phyloP scores from a whole-genome alignment of 495 filamentous ascomycete species.

The Penicillium paradoxum region DNA sequence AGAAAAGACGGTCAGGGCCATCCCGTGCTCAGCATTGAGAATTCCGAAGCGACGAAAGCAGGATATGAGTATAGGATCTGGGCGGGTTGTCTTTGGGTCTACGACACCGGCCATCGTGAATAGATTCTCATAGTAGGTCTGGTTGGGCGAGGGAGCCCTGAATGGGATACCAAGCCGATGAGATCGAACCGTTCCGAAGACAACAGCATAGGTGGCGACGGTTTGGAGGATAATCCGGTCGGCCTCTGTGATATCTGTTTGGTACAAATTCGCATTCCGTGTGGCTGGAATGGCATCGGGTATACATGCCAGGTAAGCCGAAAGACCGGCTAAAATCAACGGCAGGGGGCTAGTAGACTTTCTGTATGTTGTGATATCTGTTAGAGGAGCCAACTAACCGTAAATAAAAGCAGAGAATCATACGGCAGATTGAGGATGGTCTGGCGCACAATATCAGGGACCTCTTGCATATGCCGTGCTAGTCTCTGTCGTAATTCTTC shows the following conservation, averaged over 20 bases:
- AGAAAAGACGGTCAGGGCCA: conserved; percentile 31
- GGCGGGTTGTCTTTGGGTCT: conserved; percentile 8
- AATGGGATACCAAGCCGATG: conserved; percentile 25
- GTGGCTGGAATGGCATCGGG: conserved; percentile 24
- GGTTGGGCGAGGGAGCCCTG: conserved; percentile 13
- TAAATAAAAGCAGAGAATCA: neutral
- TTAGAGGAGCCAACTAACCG: neutral
- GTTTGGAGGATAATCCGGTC: conserved; percentile 28
- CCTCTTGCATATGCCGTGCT: conserved; percentile 22
- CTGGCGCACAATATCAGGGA: conserved; percentile 24
- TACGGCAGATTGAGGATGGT: conserved; percentile 30
- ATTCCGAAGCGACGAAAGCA: conserved; percentile 33
- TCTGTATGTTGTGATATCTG: conserved; percentile 1
- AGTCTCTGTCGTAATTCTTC: conserved; percentile 20
- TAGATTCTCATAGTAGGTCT: conserved; percentile 31
- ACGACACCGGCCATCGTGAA: conserved; percentile 32
- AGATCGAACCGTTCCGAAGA: conserved; percentile 25
- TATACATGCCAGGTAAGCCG: conserved; percentile 25
- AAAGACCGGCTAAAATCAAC: conserved; percentile 30
- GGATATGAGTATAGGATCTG: conserved; percentile 21
- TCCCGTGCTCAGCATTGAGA: conserved; percentile 34
- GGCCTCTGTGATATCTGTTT: conserved; percentile 12
- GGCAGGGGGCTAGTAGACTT: conserved; percentile 23
- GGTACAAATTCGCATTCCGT: conserved; percentile 24
- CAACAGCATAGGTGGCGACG: conserved; percentile 29